phyloP scores from a whole-genome alignment of 352 stramenopile species.

The Phytophthora capsici region DNA sequence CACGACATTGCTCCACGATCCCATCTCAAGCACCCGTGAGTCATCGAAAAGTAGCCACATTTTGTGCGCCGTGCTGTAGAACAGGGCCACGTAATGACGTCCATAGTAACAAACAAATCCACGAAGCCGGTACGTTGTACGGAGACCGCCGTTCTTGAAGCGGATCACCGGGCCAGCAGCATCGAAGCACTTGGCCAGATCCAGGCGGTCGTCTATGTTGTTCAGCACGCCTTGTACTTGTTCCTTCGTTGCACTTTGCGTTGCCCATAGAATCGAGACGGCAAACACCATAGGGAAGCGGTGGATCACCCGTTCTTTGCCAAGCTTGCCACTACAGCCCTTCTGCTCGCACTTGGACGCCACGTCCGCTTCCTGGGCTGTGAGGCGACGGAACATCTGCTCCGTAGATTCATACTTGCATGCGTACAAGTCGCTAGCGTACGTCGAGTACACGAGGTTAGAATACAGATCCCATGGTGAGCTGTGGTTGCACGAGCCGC shows the following conservation, averaged over 20 bases:
- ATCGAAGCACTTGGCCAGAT: slow-evolving; percentile 80
- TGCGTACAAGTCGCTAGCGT: slow-evolving; percentile 74
- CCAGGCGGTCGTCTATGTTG: slow-evolving; percentile 72
- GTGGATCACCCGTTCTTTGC: slow-evolving; percentile 82
- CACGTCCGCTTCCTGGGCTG: slow-evolving; percentile 63
- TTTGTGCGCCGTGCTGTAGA: slow-evolving; percentile 87
- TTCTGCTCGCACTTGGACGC: slow-evolving; percentile 62
- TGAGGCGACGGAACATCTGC: slow-evolving; percentile 69
- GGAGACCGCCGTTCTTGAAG: slow-evolving; percentile 74
- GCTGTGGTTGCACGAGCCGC: slow-evolving; percentile 61
- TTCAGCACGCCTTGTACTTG: slow-evolving; percentile 70
- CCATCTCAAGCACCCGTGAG: slow-evolving; percentile 78
- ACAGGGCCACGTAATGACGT: slow-evolving; percentile 82
- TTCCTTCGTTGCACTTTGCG: slow-evolving; percentile 73
- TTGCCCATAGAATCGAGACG: slow-evolving; percentile 84
- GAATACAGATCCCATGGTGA: slow-evolving; percentile 82
- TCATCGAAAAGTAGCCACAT: slow-evolving; percentile 90
- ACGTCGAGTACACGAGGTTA: slow-evolving; percentile 86
- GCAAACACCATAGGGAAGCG: slow-evolving; percentile 89
- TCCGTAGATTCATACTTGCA: slow-evolving; percentile 75
- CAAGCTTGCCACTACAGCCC: slow-evolving; percentile 62
- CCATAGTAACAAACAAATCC: slow-evolving; percentile 90
- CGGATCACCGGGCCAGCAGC: slow-evolving; percentile 68
- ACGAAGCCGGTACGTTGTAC: slow-evolving; percentile 78
- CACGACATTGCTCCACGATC: slow-evolving; percentile 79